These are phyloP conservation scores for Botrytis fabae DNA, from an alignment of 2,329 filamentous ascomycete genomes.

Conservation along the genomic window DNA sequence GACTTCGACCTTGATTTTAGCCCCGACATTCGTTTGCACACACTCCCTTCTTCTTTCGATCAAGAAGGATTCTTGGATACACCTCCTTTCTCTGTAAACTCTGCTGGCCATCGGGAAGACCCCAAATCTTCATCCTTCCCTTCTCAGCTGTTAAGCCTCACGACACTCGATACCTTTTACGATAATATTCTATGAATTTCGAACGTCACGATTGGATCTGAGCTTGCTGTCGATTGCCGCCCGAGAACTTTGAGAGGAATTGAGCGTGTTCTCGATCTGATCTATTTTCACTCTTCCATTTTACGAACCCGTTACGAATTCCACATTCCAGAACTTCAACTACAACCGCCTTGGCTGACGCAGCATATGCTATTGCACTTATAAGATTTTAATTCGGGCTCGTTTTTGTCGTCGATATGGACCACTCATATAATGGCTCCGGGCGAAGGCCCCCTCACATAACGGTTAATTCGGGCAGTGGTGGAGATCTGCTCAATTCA, in stretches of 20 bases:
- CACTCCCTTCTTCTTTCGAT: neutral
- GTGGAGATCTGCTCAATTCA: slow-evolving; percentile 47
- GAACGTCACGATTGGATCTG: neutral
- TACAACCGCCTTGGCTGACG: slow-evolving; percentile 15
- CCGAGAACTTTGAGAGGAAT: neutral
- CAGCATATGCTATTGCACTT: slow-evolving; percentile 13
- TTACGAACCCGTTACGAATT: neutral
- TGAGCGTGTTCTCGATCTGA: slow-evolving; percentile 5
- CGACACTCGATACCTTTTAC: neutral
- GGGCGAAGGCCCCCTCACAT: slow-evolving; percentile 54
- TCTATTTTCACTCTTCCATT: slow-evolving; percentile 12
- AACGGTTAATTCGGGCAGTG: slow-evolving; percentile 60
- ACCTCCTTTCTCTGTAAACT: slow-evolving; percentile 15
- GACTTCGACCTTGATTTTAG: neutral
- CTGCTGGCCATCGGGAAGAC: neutral
- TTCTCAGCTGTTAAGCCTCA: neutral
- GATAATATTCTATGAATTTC: neutral
- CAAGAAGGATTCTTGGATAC: slow-evolving; percentile 19
- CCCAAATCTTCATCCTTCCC: slow-evolving; percentile 5
- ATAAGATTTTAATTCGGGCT: slow-evolving; percentile 9
- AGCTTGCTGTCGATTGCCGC: neutral
- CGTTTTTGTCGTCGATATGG: slow-evolving; percentile 11
- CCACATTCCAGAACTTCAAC: slow-evolving; percentile 16
- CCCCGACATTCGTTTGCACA: slow-evolving; percentile 14
- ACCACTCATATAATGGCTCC: slow-evolving; percentile 22